Conservation (phyloP, 192 early-diverging fungal species). For the Backusella macrospora region DNA sequence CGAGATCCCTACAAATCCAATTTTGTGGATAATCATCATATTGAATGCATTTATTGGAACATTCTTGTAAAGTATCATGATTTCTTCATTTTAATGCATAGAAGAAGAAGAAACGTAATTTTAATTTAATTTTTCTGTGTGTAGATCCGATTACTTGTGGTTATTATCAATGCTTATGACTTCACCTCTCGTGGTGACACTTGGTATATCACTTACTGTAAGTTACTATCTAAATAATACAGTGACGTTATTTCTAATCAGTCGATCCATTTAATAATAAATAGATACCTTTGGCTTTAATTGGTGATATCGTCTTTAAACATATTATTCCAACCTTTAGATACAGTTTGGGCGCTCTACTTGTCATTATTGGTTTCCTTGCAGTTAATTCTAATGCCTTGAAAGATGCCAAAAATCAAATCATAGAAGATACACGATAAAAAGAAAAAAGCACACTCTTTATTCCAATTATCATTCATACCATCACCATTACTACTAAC, state of each 20-base stretch:
- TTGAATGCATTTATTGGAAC: constrained; percentile 81
- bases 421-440: neutral
- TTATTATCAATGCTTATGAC: constrained; percentile 81
- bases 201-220: constrained; percentile 77
- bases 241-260: neutral
- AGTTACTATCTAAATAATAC: neutral
- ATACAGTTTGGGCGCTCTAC: constrained; percentile 66
- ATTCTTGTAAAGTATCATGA: constrained; percentile 56
- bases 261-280: neutral
- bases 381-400: constrained; percentile 50
- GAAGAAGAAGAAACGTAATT: neutral
- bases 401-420: constrained; percentile 14
- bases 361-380: constrained; percentile 72
- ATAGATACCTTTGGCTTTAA: constrained; percentile 64
- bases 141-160: constrained; percentile 81
- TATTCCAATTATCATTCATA: neutral
- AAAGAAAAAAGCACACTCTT: neutral
- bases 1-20: constrained; percentile 55
- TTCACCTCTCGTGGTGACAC: constrained; percentile 76
- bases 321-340: constrained; percentile 47
- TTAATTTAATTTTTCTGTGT: constrained; percentile 5
- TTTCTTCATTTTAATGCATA: neutral
- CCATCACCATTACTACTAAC: too few relatives aligned
- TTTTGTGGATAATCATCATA: constrained; percentile 64
- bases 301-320: constrained; percentile 75